Conservation (phyloP, 371 early-diverging fungal genomes). For the Actinomortierella ambigua region DNA sequence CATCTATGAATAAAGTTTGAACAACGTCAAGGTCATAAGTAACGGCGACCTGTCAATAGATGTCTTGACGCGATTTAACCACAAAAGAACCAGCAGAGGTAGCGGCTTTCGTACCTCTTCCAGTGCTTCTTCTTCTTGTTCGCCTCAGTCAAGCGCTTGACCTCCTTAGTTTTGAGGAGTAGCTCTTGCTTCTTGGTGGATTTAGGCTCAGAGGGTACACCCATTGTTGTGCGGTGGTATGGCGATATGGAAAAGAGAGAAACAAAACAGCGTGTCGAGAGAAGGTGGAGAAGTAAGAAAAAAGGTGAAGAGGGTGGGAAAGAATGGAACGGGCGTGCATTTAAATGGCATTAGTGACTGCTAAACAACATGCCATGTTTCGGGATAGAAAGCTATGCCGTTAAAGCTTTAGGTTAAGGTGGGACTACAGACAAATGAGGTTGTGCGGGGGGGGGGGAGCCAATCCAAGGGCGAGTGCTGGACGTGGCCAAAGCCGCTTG, state of each 20-base stretch:
- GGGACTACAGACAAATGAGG: no score
- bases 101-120: slow-evolving; percentile 32
- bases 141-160: slow-evolving; percentile 19
- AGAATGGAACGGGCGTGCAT: not conserved
- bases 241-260: no score
- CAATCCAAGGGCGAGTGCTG: not conserved
- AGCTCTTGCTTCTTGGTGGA: not conserved
- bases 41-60: not conserved
- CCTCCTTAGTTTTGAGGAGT: slow-evolving; percentile 31
- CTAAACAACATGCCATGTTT: no score
- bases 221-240: no score
- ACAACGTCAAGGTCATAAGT: not conserved
- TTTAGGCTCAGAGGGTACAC: no score
- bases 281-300: not conserved
- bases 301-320: not conserved
- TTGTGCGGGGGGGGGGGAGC: not conserved
- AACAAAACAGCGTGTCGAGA: not conserved
- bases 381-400: not conserved
- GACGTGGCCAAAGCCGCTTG: not conserved
- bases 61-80: no score
- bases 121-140: slow-evolving; percentile 35
- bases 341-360: no score
- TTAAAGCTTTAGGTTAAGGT: not conserved
- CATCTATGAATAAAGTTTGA: slow-evolving; percentile 13
- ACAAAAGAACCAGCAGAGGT: no score